Base-by-base conservation (phyloP, 495 filamentous ascomycete species). In the Diplogelasinospora grovesii region DNA sequence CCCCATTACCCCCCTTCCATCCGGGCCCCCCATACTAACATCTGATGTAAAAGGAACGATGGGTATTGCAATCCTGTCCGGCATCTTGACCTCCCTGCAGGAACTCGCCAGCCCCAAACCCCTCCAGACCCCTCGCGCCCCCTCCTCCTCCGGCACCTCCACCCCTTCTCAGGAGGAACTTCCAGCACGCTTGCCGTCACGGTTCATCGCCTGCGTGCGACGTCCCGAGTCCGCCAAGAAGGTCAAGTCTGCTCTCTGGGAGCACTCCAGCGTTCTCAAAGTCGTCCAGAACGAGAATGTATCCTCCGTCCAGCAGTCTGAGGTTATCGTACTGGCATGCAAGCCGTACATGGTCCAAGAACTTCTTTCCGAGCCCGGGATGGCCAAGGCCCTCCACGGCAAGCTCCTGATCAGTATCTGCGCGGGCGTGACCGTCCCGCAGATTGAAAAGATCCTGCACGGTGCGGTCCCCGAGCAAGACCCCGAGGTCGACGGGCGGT, bases 351-450 rank as follows among this genome's bases (percentile, higher is more conserved):
- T 83, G 71, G 69, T 82, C 16, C 53, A 69, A 14, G 76, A 76
- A 5, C 72, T 90, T 23, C 67, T 93, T 5, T 59, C 68, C 15
- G 79, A 71, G 30, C 54, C 66, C 1, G 84, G 82, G 21, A 83
- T 93, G 69, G 56, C 61, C 19, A 70, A 81, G 37, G 86, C 87
- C 2, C 64, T 95, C 0, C 49, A 65, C 8, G 83, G 83, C 2
- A 96, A 95, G 49, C 66, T 95, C 3, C 64, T 96, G 4, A 84
- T 96, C 49, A 83, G 77, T 53, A 86, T 95, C 40, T 74, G 86
- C 28, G 89, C 86, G 1, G 89, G 89, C n/a, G 79, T 90, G 4
- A 74, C 79, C 0, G 75, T 77, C 0, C 33, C 69, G 10, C 74
- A 87, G 46, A 74, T 95, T 21, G 68, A 75, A 41, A 53, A 57